Base-by-base conservation (phyloP, 768 basidiomycete genomes). In the Suillus subalutaceus region DNA sequence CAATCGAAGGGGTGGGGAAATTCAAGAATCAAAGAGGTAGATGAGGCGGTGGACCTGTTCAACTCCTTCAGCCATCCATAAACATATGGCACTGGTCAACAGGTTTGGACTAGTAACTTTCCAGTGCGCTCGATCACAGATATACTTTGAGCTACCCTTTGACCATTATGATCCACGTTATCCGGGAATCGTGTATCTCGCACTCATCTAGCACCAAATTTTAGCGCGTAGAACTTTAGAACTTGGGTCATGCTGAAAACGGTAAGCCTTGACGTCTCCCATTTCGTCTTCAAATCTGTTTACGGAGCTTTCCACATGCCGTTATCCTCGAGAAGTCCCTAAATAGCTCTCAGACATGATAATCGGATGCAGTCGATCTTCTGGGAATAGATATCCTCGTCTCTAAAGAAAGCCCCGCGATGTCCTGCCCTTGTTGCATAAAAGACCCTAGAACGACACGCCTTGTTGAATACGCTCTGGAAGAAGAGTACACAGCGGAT, bases 401-500 rank as follows among this genome's bases (percentile, higher is more conserved):
- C 18, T 43, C 59, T 56, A 37, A 56, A 56, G 32, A 35, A 30
- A 30, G 41, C 9, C 26, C 37, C 18, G 62, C 41, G 35, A 53
- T 43, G 23, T 56, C 56, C 64, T 55, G 63, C 13, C 53, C 63
- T 58, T 52, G 53, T 62, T 62, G 59, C 55, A 57, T 56, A 66
- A 66, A 67, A 66, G 60, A 41, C 26, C 7, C 50, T 18, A 50
- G 55, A 41, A 30, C 26, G 9, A 15, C 20, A 16, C 37, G 37
- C 43, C n/a, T 58, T 18, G 30, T n/a, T n/a, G 26, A 40, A 65
- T 63, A 44, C 43, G 23, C 44, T 13, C 41, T 63, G 41, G 18
- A 30, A 37, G 60, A 37, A 37, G 32, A 23, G 41, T 30, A 15
- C 52, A 41, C 20, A 30, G 60, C 41, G 56, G 12, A 23, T 35